These are phyloP conservation scores for Rheum nobile DNA, from an alignment of 148 eudicot genomes.

Conservation along the genomic window DNA sequence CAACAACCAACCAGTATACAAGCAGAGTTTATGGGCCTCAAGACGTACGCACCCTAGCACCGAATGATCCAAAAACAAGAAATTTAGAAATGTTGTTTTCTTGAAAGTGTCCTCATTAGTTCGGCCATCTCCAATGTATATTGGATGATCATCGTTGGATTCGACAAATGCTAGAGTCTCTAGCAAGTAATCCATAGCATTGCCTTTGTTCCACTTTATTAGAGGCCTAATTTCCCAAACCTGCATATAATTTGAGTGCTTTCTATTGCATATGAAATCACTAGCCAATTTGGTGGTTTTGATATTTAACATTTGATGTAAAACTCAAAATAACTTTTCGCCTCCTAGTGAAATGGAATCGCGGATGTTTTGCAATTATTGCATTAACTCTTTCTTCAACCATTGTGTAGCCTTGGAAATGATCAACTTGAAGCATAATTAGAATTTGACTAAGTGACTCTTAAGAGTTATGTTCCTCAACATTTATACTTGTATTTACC, in stretches of 20 bases:
- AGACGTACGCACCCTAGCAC: no score
- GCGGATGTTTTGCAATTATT: constrained; percentile 25
- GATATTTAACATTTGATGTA: background rate
- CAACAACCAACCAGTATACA: no score
- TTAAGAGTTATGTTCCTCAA: background rate
- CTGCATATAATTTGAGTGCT: constrained; percentile 14
- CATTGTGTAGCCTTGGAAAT: constrained; percentile 22
- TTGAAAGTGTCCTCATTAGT: constrained; percentile 74
- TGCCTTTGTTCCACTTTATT: constrained; percentile 61
- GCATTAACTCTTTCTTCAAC: constrained; percentile 28
- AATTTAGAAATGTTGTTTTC: constrained; percentile 13
- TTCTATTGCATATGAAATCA: no score
- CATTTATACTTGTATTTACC: constrained; percentile 28
- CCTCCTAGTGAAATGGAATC: constrained; percentile 36
- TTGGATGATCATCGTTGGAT: constrained; percentile 39
- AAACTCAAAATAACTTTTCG: constrained; percentile 26
- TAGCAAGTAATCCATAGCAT: constrained; percentile 52
- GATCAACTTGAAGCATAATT: background rate
- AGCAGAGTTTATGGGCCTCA: no score
- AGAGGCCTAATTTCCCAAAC: constrained; percentile 60
- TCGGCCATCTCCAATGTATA: constrained; percentile 60
- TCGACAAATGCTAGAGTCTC: constrained; percentile 31
- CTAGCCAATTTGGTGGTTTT: background rate
- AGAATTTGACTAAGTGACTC: background rate
- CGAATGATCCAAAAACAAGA: no score